These are phyloP conservation scores for Russula emetica DNA, from an alignment of 768 basidiomycete genomes.

Conservation along the genomic window DNA sequence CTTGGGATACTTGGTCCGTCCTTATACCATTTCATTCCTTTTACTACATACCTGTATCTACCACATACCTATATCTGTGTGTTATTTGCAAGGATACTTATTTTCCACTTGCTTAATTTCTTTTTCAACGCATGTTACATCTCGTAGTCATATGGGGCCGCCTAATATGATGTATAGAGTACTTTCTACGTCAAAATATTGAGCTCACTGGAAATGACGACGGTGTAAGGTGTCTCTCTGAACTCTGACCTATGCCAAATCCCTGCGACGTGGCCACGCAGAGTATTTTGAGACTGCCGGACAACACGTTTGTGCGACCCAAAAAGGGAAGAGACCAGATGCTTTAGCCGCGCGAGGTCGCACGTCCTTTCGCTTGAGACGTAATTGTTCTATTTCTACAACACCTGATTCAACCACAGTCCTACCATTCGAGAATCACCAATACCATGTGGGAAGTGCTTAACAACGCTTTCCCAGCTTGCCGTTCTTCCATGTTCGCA, in stretches of 20 bases:
- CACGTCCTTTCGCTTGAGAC: background rate
- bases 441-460: conserved; percentile 21
- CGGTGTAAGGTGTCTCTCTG: background rate
- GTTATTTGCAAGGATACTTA: conserved; percentile 25
- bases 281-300: background rate
- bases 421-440: conserved; percentile 1
- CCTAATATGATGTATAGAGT: conserved; percentile 19
- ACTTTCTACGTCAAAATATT: background rate
- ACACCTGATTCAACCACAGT: background rate
- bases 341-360: background rate
- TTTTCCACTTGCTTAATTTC: conserved; percentile 24
- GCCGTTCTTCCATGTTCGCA: conserved; percentile 4
- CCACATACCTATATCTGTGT: conserved; percentile 32
- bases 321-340: conserved; percentile 1
- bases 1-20: conserved; percentile 7
- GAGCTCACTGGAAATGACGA: background rate
- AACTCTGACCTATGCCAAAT: background rate
- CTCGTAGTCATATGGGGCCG: background rate
- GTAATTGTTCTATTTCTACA: background rate
- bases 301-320: background rate
- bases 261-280: background rate
- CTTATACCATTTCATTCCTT: conserved; percentile 39
- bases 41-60: conserved; percentile 36
- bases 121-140: conserved; percentile 8
- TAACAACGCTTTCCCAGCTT: conserved; percentile 2